Evolutionary conservation across 495 filamentous ascomycete species (phyloP).

Genomic region (Xylaria curta): DNA sequence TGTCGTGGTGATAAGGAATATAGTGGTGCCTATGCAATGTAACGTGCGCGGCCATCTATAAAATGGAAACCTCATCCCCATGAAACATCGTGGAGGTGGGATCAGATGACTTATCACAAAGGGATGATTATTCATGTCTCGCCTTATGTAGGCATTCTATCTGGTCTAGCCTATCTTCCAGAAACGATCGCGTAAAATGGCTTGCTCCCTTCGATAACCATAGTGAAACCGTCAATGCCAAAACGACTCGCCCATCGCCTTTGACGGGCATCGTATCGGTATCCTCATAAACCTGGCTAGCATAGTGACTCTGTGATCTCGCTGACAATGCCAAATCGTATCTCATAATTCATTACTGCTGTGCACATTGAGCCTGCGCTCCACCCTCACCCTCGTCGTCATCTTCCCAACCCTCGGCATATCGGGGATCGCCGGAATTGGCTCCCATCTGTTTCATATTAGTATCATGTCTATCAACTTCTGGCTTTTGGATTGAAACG

Average conservation of each 20-base stretch:
- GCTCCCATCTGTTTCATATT: constrained; percentile 60
- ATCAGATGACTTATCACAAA: constrained; percentile 15
- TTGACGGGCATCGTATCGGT: constrained; percentile 5
- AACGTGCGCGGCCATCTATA: neutral
- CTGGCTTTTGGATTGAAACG: constrained; percentile 35
- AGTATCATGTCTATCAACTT: constrained; percentile 32
- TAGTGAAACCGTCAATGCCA: neutral
- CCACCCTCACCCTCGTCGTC: constrained; percentile 69
- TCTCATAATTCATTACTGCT: constrained; percentile 68
- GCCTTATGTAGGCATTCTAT: constrained; percentile 24
- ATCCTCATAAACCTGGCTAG: neutral
- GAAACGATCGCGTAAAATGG: constrained; percentile 6
- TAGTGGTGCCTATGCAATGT: no score
- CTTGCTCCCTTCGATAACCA: constrained; percentile 11
- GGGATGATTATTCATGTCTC: constrained; percentile 17
- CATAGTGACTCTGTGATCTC: constrained; percentile 26
- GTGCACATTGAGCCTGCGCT: constrained; percentile 74
- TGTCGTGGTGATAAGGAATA: no score
- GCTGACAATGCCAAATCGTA: constrained; percentile 28
- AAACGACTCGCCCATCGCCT: constrained; percentile 6
- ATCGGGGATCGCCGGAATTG: constrained; percentile 68
- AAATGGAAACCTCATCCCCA: neutral
- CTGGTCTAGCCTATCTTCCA: constrained; percentile 26
- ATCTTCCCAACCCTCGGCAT: constrained; percentile 79
- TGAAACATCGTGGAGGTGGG: neutral